Base-by-base conservation (phyloP, 2,329 filamentous ascomycete genomes). In the Colletotrichum viniferum region DNA sequence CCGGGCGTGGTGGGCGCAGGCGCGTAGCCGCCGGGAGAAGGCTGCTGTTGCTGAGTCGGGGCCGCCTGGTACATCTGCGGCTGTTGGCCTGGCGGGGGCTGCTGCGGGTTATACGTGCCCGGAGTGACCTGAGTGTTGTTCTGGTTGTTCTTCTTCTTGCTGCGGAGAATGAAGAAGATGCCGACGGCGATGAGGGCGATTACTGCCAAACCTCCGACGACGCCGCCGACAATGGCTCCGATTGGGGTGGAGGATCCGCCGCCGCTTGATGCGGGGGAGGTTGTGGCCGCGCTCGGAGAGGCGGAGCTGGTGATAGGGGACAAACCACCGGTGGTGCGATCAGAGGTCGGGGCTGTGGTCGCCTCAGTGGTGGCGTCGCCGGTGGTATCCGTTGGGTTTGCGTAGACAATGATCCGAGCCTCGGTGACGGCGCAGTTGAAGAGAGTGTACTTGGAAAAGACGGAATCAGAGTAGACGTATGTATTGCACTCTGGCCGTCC, bases 211-310 rank as follows among this genome's bases (percentile, higher is more conserved):
- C 84, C 84, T n/a, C 84, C 84, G 4, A 86, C 82, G 12, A 84
- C 83, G 58, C 83, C 84, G 32, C 84, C 84, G 3, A 85, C 84
- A 52, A 86, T 85, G 71, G 83, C 79, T 7, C 84, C 84, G 18
- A 83, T 76, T 4, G 81, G 82, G 2, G 79, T 80, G 12, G 74
- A 69, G 21, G 70, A 73, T 10, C 78, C 77, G 64, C 84, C 84
- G 24, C 84, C 84, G 68, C 82, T 12, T 32, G 61, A 24, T 32
- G 83, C 83, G 26, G 82, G 75, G 16, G 60, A 56, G 10, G 71
- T n/a, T 18, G 68, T 71, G n/a, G 55, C 55, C 7, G 74, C 55
- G 48, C 56, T 38, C 18, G 48, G 48, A 10, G 64, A 21, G 16
- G 55, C 28, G 8, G 67, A 71, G 58, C 24, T 60, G n/a, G 36